Conservation (phyloP, 192 early-diverging fungal genomes). For the Podila verticillata region DNA sequence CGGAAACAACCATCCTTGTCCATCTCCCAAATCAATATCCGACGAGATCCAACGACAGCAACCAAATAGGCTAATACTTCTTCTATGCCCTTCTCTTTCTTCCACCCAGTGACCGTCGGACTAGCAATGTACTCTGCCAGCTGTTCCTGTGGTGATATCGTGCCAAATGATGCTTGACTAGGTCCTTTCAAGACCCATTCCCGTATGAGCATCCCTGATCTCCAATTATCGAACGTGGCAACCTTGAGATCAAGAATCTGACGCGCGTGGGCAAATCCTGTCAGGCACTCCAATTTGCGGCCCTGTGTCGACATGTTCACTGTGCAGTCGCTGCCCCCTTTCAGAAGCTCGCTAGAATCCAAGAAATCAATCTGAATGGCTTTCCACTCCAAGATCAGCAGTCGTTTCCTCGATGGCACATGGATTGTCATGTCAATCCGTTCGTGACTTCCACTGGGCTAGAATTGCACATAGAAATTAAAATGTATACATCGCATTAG, state of each 20-base stretch:
- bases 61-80: constrained; percentile 36
- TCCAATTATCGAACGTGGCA: constrained; percentile 14
- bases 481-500: no score
- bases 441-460: no score
- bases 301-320: not conserved
- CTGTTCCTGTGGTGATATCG: constrained; percentile 17
- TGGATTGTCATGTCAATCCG: constrained; percentile 27
- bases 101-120: constrained; percentile 10
- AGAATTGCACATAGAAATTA: no score
- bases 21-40: constrained; percentile 36
- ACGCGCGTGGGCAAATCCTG: constrained; percentile 4
- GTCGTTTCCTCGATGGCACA: constrained; percentile 12
- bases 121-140: constrained; percentile 21
- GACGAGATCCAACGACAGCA: constrained; percentile 44
- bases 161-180: not conserved
- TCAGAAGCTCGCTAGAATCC: constrained; percentile 24
- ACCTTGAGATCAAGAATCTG: constrained; percentile 28
- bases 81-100: constrained; percentile 14
- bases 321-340: no score
- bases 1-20: constrained; percentile 8
- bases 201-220: constrained; percentile 33
- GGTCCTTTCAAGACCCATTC: constrained; percentile 21
- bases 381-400: constrained; percentile 35
- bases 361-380: constrained; percentile 34
- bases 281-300: constrained; percentile 24